phyloP scores from a whole-genome alignment of 2,329 filamentous ascomycete species.

The Fusarium cicatricum region DNA sequence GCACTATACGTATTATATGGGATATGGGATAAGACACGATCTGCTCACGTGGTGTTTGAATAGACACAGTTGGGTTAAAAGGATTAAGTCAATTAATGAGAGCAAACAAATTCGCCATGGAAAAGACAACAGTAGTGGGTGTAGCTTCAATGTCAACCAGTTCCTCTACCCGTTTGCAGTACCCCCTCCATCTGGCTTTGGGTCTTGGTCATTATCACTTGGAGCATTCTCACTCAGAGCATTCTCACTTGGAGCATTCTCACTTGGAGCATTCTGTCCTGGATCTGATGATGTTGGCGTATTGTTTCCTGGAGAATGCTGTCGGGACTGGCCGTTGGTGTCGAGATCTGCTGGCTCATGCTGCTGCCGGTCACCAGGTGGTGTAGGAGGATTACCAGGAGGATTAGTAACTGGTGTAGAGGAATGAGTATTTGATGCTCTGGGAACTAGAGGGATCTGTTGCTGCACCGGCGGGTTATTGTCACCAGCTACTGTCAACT shows the following conservation, averaged over 20 bases:
- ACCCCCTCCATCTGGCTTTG: background rate
- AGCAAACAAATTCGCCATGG: background rate
- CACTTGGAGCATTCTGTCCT: no score
- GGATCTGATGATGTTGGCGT: background rate
- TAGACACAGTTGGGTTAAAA: background rate
- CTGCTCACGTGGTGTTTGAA: background rate
- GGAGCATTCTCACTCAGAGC: no score
- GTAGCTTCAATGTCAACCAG: background rate
- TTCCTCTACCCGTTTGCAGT: constrained; percentile 9
- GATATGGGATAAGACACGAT: background rate
- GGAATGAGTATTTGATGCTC: background rate
- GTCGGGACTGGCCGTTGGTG: no score
- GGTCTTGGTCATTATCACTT: background rate
- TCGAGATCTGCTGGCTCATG: background rate
- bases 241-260: background rate
- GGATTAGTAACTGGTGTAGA: background rate
- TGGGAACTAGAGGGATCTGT: constrained; percentile 7
- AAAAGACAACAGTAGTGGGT: background rate
- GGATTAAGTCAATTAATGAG: no score
- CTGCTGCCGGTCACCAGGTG: background rate
- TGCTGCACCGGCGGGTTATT: constrained; percentile 1
- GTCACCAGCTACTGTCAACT: background rate
- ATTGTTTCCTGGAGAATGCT: background rate
- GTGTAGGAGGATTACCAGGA: background rate
- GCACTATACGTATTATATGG: background rate